Evolutionary conservation across 495 filamentous ascomycete species (phyloP).

Genomic region (Daldinia childiae): DNA sequence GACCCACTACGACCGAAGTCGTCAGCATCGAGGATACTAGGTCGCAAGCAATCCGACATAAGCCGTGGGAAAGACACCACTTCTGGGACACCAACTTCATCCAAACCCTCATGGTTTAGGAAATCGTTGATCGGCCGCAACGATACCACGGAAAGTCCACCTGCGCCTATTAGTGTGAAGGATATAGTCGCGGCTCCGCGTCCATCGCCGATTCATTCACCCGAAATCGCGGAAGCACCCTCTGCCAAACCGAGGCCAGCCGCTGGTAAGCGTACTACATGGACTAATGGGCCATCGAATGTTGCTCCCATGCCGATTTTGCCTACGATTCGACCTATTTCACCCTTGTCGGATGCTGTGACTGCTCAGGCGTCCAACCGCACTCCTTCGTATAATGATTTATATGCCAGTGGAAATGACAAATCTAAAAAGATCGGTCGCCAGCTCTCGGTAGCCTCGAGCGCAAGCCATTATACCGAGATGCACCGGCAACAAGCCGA

Average conservation of each 20-base stretch:
- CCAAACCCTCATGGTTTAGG: slow-evolving; percentile 95
- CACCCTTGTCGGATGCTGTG: slow-evolving; percentile 89
- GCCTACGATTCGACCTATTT: slow-evolving; percentile 94
- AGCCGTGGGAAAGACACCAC: slow-evolving; percentile 70
- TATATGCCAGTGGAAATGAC: slow-evolving; percentile 54
- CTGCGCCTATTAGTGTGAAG: slow-evolving; percentile 36
- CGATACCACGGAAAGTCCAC: slow-evolving; percentile 55
- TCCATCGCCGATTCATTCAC: slow-evolving; percentile 68
- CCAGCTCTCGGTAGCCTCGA: slow-evolving; percentile 95
- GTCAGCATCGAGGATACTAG: slow-evolving; percentile 81
- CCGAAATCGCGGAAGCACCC: slow-evolving; percentile 59
- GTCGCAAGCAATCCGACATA: slow-evolving; percentile 87
- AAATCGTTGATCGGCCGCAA: slow-evolving; percentile 82
- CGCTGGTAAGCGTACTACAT: slow-evolving; percentile 81
- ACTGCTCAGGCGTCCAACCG: slow-evolving; percentile 80
- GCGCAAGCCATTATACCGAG: slow-evolving; percentile 87
- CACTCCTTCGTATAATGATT: slow-evolving; percentile 59
- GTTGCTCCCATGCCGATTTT: slow-evolving; percentile 97
- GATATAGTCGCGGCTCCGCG: slow-evolving; percentile 53
- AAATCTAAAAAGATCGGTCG: slow-evolving; percentile 94
- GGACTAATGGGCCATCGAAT: slow-evolving; percentile 81
- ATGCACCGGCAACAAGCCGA: slow-evolving; percentile 91
- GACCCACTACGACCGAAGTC: slow-evolving; percentile 95
- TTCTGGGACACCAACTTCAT: slow-evolving; percentile 72
- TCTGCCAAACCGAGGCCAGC: slow-evolving; percentile 67